Conservation (phyloP, 805 yeast species). For the Wickerhamiella galacta region DNA sequence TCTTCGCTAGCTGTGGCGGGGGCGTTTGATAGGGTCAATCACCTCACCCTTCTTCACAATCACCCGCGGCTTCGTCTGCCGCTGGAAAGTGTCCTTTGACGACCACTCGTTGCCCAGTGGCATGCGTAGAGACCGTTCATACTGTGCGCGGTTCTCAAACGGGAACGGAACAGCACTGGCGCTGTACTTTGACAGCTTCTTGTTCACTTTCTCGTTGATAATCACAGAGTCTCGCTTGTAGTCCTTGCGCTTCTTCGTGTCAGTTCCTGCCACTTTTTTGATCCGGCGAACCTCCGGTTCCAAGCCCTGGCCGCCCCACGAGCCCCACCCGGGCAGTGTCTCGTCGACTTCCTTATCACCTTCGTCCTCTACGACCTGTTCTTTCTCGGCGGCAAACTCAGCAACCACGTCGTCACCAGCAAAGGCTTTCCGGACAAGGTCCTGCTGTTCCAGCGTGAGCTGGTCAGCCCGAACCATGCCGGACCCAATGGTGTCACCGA, state of each 20-base stretch:
- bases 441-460: conserved; percentile 25
- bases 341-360: conserved; percentile 76
- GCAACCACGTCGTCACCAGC: conserved; percentile 90
- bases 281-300: conserved; percentile 40
- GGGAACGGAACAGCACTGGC: conserved; percentile 91
- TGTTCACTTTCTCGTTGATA: conserved; percentile 72
- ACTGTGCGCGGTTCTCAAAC: conserved; percentile 82
- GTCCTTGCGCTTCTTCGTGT: conserved; percentile 60
- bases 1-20: neutral
- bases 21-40: conserved; percentile 71
- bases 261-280: conserved; percentile 63
- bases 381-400: conserved; percentile 68
- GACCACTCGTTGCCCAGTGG: conserved; percentile 98
- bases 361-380: conserved; percentile 48
- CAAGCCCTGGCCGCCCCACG: conserved; percentile 70
- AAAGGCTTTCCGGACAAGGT: conserved; percentile 77
- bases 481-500: conserved; percentile 12
- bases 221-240: conserved; percentile 64
- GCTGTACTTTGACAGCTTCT: conserved; percentile 71
- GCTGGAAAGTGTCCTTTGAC: conserved; percentile 70
- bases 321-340: conserved; percentile 95
- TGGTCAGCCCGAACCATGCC: conserved; percentile 13
- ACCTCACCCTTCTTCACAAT: conserved; percentile 75
- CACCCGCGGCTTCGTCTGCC: conserved; percentile 75
- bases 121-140: conserved; percentile 83